Evolutionary conservation across 2,329 filamentous ascomycete genomes (phyloP).

Genomic region (Fusarium sp.): DNA sequence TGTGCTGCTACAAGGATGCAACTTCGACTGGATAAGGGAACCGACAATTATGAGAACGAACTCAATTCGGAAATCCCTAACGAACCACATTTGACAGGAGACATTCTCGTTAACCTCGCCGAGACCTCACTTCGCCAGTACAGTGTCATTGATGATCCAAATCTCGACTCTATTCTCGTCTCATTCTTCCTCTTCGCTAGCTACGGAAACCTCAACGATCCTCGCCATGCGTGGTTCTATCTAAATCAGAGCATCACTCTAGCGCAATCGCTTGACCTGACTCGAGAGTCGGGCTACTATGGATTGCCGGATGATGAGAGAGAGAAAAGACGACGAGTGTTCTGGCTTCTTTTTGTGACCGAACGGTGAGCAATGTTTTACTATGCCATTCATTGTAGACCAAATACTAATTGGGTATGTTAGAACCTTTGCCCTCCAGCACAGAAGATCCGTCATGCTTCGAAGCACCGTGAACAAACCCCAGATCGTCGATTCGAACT

Average conservation of each 20-base stretch:
- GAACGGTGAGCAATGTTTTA: conserved; percentile 36
- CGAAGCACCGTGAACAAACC: conserved; percentile 51
- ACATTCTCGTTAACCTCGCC: conserved; percentile 46
- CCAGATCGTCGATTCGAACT: conserved; percentile 50
- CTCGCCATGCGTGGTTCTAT: conserved; percentile 51
- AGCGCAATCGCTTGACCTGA: conserved; percentile 48
- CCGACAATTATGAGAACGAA: conserved; percentile 21
- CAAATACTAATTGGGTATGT: neutral
- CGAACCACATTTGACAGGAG: conserved; percentile 45
- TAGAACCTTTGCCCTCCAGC: conserved; percentile 52
- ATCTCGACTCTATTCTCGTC: conserved; percentile 48
- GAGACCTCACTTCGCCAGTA: conserved; percentile 49
- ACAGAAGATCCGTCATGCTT: conserved; percentile 50
- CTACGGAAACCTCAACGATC: conserved; percentile 51
- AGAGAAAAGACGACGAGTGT: conserved; percentile 50
- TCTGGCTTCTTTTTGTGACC: conserved; percentile 55
- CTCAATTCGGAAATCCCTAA: conserved; percentile 36
- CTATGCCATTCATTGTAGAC: fast-evolving
- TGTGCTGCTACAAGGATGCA: conserved; percentile 52
- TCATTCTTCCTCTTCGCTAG: conserved; percentile 52
- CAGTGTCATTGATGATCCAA: conserved; percentile 48
- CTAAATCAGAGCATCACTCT: conserved; percentile 52
- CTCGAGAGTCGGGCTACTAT: conserved; percentile 47
- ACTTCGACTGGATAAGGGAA: conserved; percentile 44
- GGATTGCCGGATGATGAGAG: conserved; percentile 42